A percentile compares a stretch with the other conserved stretches of the same genome.
Evolutionary conservation across 176 grass and related monocot species (phyloP).

Genomic region (Avena sativa): DNA sequence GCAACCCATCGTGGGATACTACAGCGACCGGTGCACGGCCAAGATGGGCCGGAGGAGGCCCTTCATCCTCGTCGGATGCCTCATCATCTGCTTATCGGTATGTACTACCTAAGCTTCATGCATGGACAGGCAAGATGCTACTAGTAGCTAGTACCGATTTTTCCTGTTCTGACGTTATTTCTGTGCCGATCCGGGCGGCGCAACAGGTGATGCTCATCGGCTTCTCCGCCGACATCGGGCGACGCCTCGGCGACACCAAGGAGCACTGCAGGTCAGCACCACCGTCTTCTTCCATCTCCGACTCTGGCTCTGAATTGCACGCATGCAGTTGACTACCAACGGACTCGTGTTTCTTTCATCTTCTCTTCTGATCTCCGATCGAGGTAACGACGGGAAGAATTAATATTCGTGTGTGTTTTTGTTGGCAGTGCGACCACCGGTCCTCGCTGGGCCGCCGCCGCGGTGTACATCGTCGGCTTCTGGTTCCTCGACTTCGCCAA

Average conservation of each 20-base stretch:
- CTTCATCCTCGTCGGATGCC: constrained; percentile 77
- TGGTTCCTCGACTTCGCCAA: constrained; percentile 95
- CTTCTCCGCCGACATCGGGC: constrained; percentile 89
- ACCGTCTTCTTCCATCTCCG: neutral
- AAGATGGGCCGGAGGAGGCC: constrained; percentile 72
- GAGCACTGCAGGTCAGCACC: constrained; percentile 66
- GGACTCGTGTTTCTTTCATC: neutral
- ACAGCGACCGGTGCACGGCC: constrained; percentile 71
- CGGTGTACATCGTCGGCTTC: constrained; percentile 82
- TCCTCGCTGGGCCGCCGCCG: constrained; percentile 59
- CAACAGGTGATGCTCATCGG: constrained; percentile 57
- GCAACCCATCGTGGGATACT: constrained; percentile 65
- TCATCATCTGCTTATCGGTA: constrained; percentile 60
- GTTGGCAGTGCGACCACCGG: constrained; percentile 61
- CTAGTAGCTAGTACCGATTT: too few species aligned
- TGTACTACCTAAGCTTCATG: neutral
- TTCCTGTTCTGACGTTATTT: neutral
- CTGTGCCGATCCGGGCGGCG: neutral
- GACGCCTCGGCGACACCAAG: constrained; percentile 72
- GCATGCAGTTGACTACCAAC: neutral
- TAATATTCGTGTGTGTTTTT: neutral
- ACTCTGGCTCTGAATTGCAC: neutral
- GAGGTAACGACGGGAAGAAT: neutral
- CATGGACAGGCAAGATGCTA: too few species aligned
- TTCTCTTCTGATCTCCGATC: too few species aligned